Conservation (phyloP, 805 yeast genomes). For the Candida namnaoensis region DNA sequence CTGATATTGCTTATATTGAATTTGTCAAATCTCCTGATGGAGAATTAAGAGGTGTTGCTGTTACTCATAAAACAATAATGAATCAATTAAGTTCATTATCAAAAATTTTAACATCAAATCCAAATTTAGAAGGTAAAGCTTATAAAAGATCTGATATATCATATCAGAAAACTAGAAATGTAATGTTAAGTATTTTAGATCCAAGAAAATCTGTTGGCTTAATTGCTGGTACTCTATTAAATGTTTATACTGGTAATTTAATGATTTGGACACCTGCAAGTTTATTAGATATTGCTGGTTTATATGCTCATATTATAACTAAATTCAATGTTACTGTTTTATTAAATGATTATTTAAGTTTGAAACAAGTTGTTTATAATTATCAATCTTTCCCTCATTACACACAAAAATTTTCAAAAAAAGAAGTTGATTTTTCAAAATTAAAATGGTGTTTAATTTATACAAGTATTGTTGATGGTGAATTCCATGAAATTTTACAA, state of each 20-base stretch:
- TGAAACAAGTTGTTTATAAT: slow-evolving; percentile 86
- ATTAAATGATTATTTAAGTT: slow-evolving; percentile 78
- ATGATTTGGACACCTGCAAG: slow-evolving; percentile 72
- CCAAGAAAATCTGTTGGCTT: slow-evolving; percentile 79
- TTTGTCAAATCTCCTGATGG: slow-evolving; percentile 87
- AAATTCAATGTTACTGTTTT: slow-evolving; percentile 62
- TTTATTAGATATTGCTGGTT: slow-evolving; percentile 72
- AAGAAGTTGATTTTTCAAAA: slow-evolving; percentile 64
- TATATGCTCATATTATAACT: slow-evolving; percentile 75
- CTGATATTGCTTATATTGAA: slow-evolving; percentile 89
- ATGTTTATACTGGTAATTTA: slow-evolving; percentile 79
- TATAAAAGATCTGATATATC: slow-evolving; percentile 47
- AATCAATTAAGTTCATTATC: slow-evolving; percentile 81
- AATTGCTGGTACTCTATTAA: slow-evolving; percentile 69
- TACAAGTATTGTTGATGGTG: slow-evolving; percentile 86
- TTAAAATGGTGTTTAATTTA: slow-evolving; percentile 88
- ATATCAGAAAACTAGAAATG: slow-evolving; percentile 37
- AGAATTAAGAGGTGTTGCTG: slow-evolving; percentile 85
- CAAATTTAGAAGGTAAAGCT: slow-evolving; percentile 33
- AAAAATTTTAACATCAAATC: slow-evolving; percentile 57
- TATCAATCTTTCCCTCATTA: slow-evolving; percentile 85
- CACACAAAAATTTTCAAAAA: slow-evolving; percentile 72
- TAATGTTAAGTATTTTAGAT: slow-evolving; percentile 57
- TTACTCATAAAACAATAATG: slow-evolving; percentile 79
- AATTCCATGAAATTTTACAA: slow-evolving; percentile 79